Base-by-base conservation (phyloP, 2,329 filamentous ascomycete species). In the Mycosphaerella sp. region DNA sequence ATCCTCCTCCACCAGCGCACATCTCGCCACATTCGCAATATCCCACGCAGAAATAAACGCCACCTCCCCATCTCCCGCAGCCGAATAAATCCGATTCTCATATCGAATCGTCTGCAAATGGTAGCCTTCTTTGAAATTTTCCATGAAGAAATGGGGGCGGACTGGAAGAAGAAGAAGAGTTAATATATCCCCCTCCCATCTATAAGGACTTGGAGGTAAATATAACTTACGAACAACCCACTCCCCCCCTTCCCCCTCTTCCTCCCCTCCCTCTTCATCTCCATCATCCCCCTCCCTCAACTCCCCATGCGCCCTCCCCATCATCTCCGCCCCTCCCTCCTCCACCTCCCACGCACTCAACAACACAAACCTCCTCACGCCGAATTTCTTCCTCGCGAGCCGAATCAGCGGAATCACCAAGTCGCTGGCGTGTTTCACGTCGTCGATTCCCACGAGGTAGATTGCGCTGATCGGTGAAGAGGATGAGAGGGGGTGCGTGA, bases 61-160 rank as follows among this genome's bases (percentile, higher is more conserved):
- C n/a, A 77, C 64, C 54, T 67, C 70, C 17, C 75, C 76, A 6
- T 68, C 54, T 2, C 67, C 70, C 1, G 70, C 68, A 0, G 74
- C 73, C 6, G 73, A 73, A 55, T 72, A 71, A 12, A 77, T 65
- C 41, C 62, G 69, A 56, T 67, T 65, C 45, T 73, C 67, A 4
- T 70, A 62, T 21, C 61, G 67, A 54, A 77, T 71, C 2, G 62
- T 59, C 1, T 37, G 30, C 2, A 55, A 41, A 52, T 66, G 64
- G 30, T 64, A 58, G 32, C 65, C 55, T 49, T 71, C 65, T 1
- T 65, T 63, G 49, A 77, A 71, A 59, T 77, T 77, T 56, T 78
- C 74, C 64, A 74, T 73, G 50, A 78, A 78, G 73, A 74, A 79
- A 13, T 70, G 73, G 4, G 75, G 72, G 50, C 73, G 59, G 56